Conservation (phyloP, 805 yeast species). For the Starmerella bombi region DNA sequence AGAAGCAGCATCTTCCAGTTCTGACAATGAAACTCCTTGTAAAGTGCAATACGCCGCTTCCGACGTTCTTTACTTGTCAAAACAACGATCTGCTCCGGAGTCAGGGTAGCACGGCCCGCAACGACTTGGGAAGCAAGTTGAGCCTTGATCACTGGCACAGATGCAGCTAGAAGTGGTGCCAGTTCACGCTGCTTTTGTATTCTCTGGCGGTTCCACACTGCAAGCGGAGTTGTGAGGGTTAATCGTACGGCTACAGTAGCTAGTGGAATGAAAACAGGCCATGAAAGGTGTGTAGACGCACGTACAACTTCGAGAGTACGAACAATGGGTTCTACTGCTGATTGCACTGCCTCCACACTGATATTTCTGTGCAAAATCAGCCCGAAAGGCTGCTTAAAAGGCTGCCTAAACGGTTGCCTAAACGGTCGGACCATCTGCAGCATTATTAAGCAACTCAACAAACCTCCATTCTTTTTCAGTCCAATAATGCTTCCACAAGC, state of each 20-base stretch:
- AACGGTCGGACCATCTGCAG: no score
- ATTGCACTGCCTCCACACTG: constrained; percentile 11
- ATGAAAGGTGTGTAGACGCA: constrained; percentile 43
- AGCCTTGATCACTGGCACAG: constrained; percentile 57
- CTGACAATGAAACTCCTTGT: constrained; percentile 53
- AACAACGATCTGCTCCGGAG: constrained; percentile 65
- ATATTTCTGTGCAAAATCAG: background rate
- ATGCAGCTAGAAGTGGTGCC: constrained; percentile 58
- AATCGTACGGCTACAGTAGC: constrained; percentile 56
- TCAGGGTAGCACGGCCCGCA: constrained; percentile 32
- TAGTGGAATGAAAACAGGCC: constrained; percentile 71
- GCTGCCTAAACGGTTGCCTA: no score
- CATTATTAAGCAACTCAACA: no score
- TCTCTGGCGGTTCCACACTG: constrained; percentile 56
- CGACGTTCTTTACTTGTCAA: constrained; percentile 66
- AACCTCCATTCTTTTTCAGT: no score
- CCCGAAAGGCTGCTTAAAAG: no score
- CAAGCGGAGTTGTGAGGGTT: constrained; percentile 61
- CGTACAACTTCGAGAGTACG: constrained; percentile 19
- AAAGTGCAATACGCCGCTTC: constrained; percentile 59
- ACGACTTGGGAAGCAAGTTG: constrained; percentile 34
- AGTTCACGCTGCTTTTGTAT: constrained; percentile 57
- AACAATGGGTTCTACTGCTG: constrained; percentile 16
- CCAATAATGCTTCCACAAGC: no score
- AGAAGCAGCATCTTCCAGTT: constrained; percentile 58